Conservation (phyloP, 352 stramenopile genomes). For the Globisporangium nunn region DNA sequence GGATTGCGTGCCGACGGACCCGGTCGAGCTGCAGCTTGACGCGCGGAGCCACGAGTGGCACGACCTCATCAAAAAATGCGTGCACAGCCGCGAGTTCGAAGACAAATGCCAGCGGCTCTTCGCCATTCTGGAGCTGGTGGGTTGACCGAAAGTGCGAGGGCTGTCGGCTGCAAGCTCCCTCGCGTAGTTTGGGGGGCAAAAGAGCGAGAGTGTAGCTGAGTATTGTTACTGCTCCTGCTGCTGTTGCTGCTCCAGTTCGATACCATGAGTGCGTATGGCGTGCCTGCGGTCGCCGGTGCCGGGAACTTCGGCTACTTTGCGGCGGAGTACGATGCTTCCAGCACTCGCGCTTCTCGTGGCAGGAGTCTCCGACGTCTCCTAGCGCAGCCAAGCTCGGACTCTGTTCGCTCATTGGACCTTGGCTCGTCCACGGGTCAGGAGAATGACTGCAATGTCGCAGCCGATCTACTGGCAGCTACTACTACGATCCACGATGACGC, state of each 20-base stretch:
- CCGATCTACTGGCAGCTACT: not conserved
- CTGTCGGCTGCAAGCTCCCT: too few relatives aligned
- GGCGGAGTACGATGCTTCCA: slow-evolving; percentile 18
- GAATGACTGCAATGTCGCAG: not conserved
- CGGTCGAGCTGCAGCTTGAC: slow-evolving; percentile 19
- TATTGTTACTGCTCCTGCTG: not conserved
- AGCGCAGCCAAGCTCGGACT: slow-evolving; percentile 16
- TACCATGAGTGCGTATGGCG: slow-evolving; percentile 50
- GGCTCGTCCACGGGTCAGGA: not conserved
- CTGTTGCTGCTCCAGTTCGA: slow-evolving; percentile 35
- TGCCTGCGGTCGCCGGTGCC: slow-evolving; percentile 48
- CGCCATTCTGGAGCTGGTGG: slow-evolving; percentile 55
- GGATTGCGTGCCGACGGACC: slow-evolving; percentile 44
- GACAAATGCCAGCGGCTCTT: slow-evolving; percentile 50
- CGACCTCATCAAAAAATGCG: slow-evolving; percentile 23
- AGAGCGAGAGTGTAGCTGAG: too few relatives aligned
- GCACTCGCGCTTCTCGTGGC: slow-evolving; percentile 17
- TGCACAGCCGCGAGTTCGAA: slow-evolving; percentile 32
- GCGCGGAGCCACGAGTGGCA: slow-evolving; percentile 31
- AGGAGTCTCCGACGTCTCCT: slow-evolving; percentile 38
- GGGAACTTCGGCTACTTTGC: slow-evolving; percentile 51
- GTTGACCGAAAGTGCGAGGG: not conserved
- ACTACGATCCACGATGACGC: not conserved
- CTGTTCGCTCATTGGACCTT: slow-evolving; percentile 10
- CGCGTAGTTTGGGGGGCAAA: too few relatives aligned